Base-by-base conservation (phyloP, 306 rosid species). In the Cicer cuneatum region DNA sequence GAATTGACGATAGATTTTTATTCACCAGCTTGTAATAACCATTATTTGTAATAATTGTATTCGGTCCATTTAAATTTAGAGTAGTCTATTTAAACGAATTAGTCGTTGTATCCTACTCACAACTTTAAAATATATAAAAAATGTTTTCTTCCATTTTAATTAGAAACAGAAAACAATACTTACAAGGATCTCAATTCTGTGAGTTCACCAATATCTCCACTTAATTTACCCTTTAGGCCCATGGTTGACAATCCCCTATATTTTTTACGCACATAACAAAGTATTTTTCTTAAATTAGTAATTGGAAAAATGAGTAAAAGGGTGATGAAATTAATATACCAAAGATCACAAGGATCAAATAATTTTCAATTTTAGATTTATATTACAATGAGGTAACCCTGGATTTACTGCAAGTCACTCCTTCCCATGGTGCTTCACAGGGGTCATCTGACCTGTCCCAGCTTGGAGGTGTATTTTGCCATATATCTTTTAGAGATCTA, bases 371-470 rank as follows among this genome's bases (percentile, higher is more conserved):
- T 42, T 39, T 58, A 77, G 43, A 72, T 73, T 46, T 41, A 81
- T 87, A 81, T 87, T 78, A 94, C 99, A 94, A 66, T 71, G 97
- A 89, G 41, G 96, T 94, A 72, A 94, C 89, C 58, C 96, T 89
- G 38, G 94, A 83, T 78, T 62, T 76, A 79, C 59, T 85, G 92
- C 99, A 94, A 13, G 76, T 82, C 39, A 94, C 87, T 84, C 99
- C 99, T 40, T 94, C 99, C 99, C 99, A 94, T 5, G 82, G 82
- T 52, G 73, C 73, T 79, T 86, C 92, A 86, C 97, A 91, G 1
- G 96, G 96, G 77, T 94, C 95, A 47, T 72, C 41, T 69, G 99
- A 87, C 57, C 60, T 74, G 73, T 73, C 87, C 99, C 99, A 94
- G 83, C 89, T 89, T 18, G 97, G 97, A 46, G 99, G 99, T 73